phyloP scores from a whole-genome alignment of 202 grass and related monocot genomes.

The Saccharum hybrid region DNA sequence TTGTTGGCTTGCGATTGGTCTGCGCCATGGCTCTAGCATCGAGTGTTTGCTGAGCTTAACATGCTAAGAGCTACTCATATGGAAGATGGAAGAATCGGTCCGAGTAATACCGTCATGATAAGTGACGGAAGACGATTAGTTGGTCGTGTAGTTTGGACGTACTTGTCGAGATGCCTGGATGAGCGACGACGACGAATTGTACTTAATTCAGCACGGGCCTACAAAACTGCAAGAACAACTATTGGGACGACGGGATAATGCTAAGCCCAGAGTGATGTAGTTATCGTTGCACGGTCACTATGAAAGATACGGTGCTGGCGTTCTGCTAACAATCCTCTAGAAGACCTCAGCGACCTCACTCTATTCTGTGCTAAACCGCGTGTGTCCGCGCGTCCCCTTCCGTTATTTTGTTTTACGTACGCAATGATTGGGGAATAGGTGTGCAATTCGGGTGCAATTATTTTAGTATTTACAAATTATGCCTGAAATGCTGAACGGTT shows the following conservation, averaged over 20 bases:
- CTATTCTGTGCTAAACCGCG: background rate
- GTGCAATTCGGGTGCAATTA: constrained; percentile 14
- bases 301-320: constrained; percentile 1
- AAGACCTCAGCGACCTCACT: background rate
- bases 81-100: background rate
- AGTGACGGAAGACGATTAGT: background rate
- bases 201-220: too few relatives aligned
- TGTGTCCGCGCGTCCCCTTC: background rate
- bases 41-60: background rate
- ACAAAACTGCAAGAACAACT: background rate
- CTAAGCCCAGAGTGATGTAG: background rate
- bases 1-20: background rate
- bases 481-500: background rate
- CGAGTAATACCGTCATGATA: background rate
- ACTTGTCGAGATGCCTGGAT: background rate
- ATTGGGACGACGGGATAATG: background rate
- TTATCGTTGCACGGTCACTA: constrained; percentile 4
- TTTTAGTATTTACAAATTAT: background rate
- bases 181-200: background rate
- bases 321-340: background rate
- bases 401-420: background rate
- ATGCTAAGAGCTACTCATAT: background rate
- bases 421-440: background rate
- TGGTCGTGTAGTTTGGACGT: background rate
- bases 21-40: background rate